A percentile compares a stretch with the other conserved stretches of the same genome.
Evolutionary conservation across 345 rosid species (phyloP).

Genomic region (Iberis pinnata): DNA sequence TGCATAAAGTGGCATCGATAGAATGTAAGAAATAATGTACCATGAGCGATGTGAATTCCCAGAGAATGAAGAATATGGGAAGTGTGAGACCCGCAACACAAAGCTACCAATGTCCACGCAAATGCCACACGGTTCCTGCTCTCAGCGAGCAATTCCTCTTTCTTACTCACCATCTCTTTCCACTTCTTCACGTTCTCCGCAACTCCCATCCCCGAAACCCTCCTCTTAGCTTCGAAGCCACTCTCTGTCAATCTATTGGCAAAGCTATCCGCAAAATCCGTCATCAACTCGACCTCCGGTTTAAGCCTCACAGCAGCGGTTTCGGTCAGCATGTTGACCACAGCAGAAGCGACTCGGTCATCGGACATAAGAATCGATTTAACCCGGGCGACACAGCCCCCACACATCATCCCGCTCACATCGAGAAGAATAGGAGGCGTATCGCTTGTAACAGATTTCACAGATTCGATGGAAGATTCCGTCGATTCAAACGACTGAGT

Average conservation of each 20-base stretch:
- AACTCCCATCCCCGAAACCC: conserved; percentile 62
- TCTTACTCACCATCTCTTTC: conserved; percentile 66
- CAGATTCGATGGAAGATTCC: conserved; percentile 13
- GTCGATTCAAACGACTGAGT: conserved; percentile 27
- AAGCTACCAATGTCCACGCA: conserved; percentile 92
- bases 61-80: conserved; percentile 79
- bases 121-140: conserved; percentile 82
- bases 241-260: conserved; percentile 68
- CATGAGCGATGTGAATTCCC: conserved; percentile 82
- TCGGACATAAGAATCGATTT: conserved; percentile 63
- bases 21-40: conserved; percentile 17
- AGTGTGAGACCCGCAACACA: conserved; percentile 91
- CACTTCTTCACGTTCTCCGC: conserved; percentile 74
- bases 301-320: conserved; percentile 69
- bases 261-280: conserved; percentile 48
- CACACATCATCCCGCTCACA: conserved; percentile 92
- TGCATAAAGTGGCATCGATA: not conserved
- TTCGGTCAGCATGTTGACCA: conserved; percentile 84
- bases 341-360: conserved; percentile 73
- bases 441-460: conserved; percentile 26
- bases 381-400: conserved; percentile 83
- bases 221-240: conserved; percentile 77
- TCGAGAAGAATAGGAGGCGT: conserved; percentile 57
- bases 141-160: conserved; percentile 64
- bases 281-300: conserved; percentile 33